Conservation (phyloP, 2,329 filamentous ascomycete species). For the Colletotrichum neosansevieriae region DNA sequence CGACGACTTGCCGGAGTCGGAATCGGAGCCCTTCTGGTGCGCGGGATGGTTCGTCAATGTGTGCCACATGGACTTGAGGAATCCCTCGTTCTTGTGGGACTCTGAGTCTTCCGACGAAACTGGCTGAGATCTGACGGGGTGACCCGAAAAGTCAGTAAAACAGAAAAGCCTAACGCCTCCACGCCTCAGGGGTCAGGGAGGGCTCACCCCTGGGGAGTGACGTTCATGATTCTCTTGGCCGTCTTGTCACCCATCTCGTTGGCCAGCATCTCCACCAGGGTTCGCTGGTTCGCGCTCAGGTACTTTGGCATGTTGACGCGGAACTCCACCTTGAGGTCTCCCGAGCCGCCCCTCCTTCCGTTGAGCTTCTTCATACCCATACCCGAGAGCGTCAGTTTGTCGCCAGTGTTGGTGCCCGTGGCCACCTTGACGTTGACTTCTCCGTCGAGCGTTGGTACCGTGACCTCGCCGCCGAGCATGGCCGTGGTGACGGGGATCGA, state of each 20-base stretch:
- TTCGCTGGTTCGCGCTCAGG: slow-evolving; percentile 89
- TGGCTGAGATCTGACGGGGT: slow-evolving; percentile 25
- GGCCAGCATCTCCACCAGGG: slow-evolving; percentile 93
- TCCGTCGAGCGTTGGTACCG: slow-evolving; percentile 89
- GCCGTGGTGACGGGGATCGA: slow-evolving; percentile 93
- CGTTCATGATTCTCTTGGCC: slow-evolving; percentile 92
- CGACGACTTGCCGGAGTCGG: slow-evolving; percentile 43
- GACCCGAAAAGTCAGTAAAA: slow-evolving; percentile 19
- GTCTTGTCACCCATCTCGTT: slow-evolving; percentile 96
- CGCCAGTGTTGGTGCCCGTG: slow-evolving; percentile 92
- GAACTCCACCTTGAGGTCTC: slow-evolving; percentile 94
- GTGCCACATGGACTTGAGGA: slow-evolving; percentile 94
- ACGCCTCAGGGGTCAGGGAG: not conserved
- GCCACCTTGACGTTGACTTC: slow-evolving; percentile 91
- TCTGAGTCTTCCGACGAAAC: slow-evolving; percentile 49
- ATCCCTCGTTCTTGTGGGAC: slow-evolving; percentile 84
- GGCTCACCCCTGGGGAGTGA: slow-evolving; percentile 68
- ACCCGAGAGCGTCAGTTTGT: slow-evolving; percentile 87
- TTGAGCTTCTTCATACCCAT: slow-evolving; percentile 94
- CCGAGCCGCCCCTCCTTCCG: slow-evolving; percentile 73
- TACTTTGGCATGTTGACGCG: slow-evolving; percentile 96
- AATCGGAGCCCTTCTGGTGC: slow-evolving; percentile 57
- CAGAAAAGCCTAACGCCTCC: not conserved
- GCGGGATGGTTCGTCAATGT: slow-evolving; percentile 83
- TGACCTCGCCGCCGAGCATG: slow-evolving; percentile 89